Evolutionary conservation across 805 yeast genomes (phyloP).

Genomic region (Candida koratica): DNA sequence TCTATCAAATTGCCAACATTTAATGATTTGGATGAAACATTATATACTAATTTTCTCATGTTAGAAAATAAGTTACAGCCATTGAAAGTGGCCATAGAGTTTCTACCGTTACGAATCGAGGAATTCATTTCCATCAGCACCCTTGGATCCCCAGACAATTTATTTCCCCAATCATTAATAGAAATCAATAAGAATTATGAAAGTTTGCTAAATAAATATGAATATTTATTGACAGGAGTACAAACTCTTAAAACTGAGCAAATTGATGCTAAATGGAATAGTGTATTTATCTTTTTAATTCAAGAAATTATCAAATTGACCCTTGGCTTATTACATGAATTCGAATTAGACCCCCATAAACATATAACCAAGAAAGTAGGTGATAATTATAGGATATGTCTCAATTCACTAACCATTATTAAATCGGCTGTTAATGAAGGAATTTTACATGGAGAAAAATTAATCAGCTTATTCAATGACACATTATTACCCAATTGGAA

Average conservation of each 20-base stretch:
- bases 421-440: slow-evolving; percentile 35
- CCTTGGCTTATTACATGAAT: slow-evolving; percentile 10
- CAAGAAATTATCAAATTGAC: slow-evolving; percentile 29
- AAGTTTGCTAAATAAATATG: slow-evolving; percentile 36
- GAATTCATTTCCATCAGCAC: slow-evolving; percentile 31
- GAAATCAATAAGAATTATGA: slow-evolving; percentile 37
- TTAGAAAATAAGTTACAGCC: slow-evolving; percentile 46
- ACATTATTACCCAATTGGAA: slow-evolving; percentile 27
- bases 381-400: slow-evolving; percentile 33
- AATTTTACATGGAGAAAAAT: slow-evolving; percentile 30
- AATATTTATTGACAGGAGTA: slow-evolving; percentile 39
- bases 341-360: slow-evolving; percentile 9
- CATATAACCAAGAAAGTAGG: slow-evolving; percentile 28
- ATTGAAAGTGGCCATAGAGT: slow-evolving; percentile 47
- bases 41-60: slow-evolving; percentile 40
- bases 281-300: slow-evolving; percentile 46
- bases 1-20: slow-evolving; percentile 29
- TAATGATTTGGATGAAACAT: slow-evolving; percentile 24
- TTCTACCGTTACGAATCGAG: slow-evolving; percentile 49
- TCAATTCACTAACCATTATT: slow-evolving; percentile 34
- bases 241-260: slow-evolving; percentile 40
- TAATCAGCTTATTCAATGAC: slow-evolving; percentile 22
- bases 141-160: not conserved
- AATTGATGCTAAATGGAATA: slow-evolving; percentile 55
- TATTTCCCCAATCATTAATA: slow-evolving; percentile 27